A percentile compares a stretch with the other conserved stretches of the same genome.
Conservation (phyloP, 208 protist species). For the Leishmania aethiopica region DNA sequence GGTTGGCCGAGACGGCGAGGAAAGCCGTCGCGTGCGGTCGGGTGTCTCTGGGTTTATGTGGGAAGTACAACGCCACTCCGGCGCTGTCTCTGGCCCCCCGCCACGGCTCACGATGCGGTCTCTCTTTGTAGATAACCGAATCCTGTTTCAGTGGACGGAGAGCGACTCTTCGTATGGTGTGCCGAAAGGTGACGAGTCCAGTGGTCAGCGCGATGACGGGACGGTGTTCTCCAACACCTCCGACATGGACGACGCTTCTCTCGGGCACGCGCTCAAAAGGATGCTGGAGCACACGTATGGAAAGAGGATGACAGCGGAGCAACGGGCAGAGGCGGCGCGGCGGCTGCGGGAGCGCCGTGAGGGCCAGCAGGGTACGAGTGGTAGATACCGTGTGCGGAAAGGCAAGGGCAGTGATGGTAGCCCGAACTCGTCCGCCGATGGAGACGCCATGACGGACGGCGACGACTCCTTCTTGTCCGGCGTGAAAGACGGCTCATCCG, state of each 20-base stretch:
- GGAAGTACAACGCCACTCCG: not conserved
- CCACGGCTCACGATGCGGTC: constrained; percentile 10
- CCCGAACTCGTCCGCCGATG: not conserved
- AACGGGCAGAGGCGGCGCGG: constrained; percentile 32
- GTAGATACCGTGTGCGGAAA: not conserved
- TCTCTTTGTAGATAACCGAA: not conserved
- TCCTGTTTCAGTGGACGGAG: constrained; percentile 11
- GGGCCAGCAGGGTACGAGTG: constrained; percentile 8
- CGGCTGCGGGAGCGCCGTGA: constrained; percentile 34
- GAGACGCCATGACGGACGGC: not conserved
- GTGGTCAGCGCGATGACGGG: not conserved
- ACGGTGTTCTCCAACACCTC: not conserved
- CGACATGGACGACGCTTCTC: not conserved
- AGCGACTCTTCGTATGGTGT: not conserved
- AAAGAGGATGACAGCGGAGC: constrained; percentile 32
- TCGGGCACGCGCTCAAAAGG: constrained; percentile 14
- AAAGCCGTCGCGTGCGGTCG: constrained; percentile 36
- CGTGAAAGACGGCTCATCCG: not conserved
- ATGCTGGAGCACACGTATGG: constrained; percentile 47
- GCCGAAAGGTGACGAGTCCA: not conserved
- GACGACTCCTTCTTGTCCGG: not conserved
- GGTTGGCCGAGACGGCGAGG: constrained; percentile 24
- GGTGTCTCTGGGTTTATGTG: constrained; percentile 44
- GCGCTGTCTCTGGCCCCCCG: not conserved
- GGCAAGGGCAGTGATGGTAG: not conserved